Base-by-base conservation (phyloP, 805 yeast species). In the Yamadazyma scolyti region DNA sequence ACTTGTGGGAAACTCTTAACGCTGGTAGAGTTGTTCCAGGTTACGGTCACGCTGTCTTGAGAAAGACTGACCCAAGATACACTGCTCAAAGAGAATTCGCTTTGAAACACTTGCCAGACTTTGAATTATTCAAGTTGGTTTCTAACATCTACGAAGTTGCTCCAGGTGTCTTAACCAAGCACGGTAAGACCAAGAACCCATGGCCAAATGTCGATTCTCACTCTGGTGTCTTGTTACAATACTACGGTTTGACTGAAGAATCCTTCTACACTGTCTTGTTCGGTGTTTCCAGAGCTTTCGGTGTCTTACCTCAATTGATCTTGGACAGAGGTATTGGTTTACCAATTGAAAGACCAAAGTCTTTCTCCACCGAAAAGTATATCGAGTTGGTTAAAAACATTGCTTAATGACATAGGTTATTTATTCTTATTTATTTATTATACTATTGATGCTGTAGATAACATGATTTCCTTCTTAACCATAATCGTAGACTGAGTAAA, bases 301-400 rank as follows among this genome's bases (percentile, higher is more conserved):
- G 93, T 45, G 86, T 83, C 29, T 65, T 83, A 52, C 75, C 86
- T 23, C 93, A 83, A 64, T 68, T 83, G 56, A 77, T 83, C 46
- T 76, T 84, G 75, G 93, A 83, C 65, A 71, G 93, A 43, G 75
- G 78, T 44, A 60, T 78, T 34, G 90, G 90, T 31, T 56, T 82
- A 58, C 87, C 93, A 34, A 80, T 83, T 44, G 93, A 83, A 64
- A 74, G 93, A 57, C 93, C 93, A 54, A 82, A 79, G 71, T 66
- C 95, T 42, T 85, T 87, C 86, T 84, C 95, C 40, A 86, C 96
- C 45, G 90, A 86, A 68, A 87, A 87, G 70, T 85, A 82, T 73
- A 79, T 77, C 57, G 87, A 85, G 73, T 68, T 86, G 61, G 94
- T 82, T 54, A 70, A 74, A 48, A 57, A 48, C 54, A 57, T 61